Percentiles rank a stretch among this genome's conserved stretches.
phyloP scores from a whole-genome alignment of 169 alveolate species.

The Cystoisospora suis region DNA sequence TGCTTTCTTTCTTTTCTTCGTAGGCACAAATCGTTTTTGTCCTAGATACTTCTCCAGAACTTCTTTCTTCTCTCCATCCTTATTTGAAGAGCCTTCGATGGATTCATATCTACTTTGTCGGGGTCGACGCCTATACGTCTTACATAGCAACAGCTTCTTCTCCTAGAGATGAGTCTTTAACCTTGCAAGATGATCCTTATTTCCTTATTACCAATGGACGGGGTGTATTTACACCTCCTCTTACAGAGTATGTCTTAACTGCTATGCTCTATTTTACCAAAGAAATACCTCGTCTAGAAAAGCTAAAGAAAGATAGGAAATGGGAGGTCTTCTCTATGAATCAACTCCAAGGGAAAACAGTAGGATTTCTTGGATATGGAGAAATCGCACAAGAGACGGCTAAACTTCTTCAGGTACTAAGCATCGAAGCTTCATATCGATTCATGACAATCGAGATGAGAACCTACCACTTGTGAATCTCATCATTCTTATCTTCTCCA shows the following conservation, averaged over 20 bases:
- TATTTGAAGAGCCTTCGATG: slow-evolving; percentile 28
- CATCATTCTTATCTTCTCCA: no score
- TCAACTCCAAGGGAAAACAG: slow-evolving; percentile 67
- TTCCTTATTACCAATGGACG: slow-evolving; percentile 69
- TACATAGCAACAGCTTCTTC: background rate
- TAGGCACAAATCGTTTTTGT: background rate
- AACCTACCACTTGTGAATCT: no score
- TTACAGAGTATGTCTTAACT: slow-evolving; percentile 70
- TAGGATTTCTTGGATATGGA: slow-evolving; percentile 76
- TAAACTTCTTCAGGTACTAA: background rate
- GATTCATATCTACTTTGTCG: slow-evolving; percentile 59
- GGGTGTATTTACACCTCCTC: slow-evolving; percentile 66
- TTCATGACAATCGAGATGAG: no score
- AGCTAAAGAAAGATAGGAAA: background rate
- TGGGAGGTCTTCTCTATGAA: slow-evolving; percentile 69
- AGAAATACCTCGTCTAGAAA: slow-evolving; percentile 46
- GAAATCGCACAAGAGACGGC: slow-evolving; percentile 71
- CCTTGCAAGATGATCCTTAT: background rate
- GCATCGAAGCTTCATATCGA: no score
- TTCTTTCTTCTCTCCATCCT: background rate
- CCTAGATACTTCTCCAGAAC: background rate
- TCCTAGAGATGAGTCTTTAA: background rate
- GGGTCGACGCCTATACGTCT: slow-evolving; percentile 38
- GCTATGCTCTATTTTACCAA: slow-evolving; percentile 70
- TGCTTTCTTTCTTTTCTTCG: background rate